Percentiles rank a stretch among this genome's conserved stretches.
Evolutionary conservation across 2,329 filamentous ascomycete genomes (phyloP).

Genomic region (Verticillium isaacii): DNA sequence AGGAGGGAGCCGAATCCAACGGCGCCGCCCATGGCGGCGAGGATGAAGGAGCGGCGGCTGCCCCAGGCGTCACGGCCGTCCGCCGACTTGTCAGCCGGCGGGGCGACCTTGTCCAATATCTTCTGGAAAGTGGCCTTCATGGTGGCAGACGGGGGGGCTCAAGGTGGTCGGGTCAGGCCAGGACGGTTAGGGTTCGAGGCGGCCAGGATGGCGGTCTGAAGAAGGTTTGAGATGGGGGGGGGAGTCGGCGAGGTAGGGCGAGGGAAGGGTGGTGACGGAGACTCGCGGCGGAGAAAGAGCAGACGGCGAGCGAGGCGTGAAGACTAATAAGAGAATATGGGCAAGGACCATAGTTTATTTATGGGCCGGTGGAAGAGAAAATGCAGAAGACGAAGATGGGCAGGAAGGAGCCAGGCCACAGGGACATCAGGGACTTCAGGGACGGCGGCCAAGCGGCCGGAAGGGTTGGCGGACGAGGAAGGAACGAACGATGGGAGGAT

Average conservation of each 20-base stretch:
- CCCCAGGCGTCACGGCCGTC: slow-evolving; percentile 39
- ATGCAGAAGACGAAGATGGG: no score
- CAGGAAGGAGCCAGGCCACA: no score
- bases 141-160: neutral
- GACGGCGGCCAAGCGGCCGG: neutral
- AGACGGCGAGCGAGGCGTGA: no score
- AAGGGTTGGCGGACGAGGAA: neutral
- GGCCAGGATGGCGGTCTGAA: no score
- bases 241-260: neutral
- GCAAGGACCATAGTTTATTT: no score
- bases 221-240: no score
- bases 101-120: slow-evolving; percentile 14
- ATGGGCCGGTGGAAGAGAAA: no score
- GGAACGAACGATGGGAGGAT: neutral
- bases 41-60: slow-evolving; percentile 39
- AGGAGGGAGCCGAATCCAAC: slow-evolving; percentile 50
- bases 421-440: neutral
- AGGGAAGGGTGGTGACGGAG: neutral
- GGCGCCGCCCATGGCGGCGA: slow-evolving; percentile 48
- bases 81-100: slow-evolving; percentile 16
- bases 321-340: no score
- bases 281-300: no score
- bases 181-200: no score
- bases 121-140: slow-evolving; percentile 8
- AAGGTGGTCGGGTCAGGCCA: neutral